Evolutionary conservation across 768 basidiomycete genomes (phyloP).

Genomic region (Calvatia gigantea): DNA sequence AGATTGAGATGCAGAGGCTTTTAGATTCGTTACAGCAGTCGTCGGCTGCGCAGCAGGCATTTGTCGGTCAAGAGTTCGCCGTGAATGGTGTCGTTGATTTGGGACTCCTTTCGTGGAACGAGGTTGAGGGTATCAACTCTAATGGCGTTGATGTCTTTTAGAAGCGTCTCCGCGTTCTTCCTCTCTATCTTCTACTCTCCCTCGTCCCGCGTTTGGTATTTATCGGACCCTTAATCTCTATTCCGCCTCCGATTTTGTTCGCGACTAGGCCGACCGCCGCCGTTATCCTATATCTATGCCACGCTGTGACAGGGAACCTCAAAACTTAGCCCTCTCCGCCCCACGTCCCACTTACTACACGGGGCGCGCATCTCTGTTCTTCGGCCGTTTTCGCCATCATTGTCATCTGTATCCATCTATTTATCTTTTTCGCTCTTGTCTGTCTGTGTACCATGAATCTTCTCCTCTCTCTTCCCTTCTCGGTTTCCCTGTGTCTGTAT

Average conservation of each 20-base stretch:
- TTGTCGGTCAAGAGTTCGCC: constrained; percentile 17
- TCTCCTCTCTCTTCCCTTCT: neutral
- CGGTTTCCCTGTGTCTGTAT: constrained; percentile 12
- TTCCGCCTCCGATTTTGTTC: neutral
- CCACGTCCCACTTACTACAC: too few relatives aligned
- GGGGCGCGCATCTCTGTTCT: neutral
- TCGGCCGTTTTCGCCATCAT: neutral
- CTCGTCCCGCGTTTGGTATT: constrained; percentile 10
- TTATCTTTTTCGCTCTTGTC: constrained; percentile 13
- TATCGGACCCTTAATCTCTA: neutral
- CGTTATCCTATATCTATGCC: neutral
- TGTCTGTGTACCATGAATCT: constrained; percentile 17
- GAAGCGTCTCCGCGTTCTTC: neutral
- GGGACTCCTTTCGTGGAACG: constrained; percentile 9
- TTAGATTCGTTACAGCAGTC: constrained; percentile 33
- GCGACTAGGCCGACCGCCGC: constrained; percentile 1
- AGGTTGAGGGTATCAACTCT: constrained; percentile 15
- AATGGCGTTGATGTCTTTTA: constrained; percentile 15
- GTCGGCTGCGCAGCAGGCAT: constrained; percentile 32
- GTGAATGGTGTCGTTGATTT: neutral
- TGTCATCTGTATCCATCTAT: constrained; percentile 12
- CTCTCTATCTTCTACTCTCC: constrained; percentile 1
- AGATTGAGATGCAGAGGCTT: constrained; percentile 60
- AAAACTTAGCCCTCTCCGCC: too few relatives aligned
- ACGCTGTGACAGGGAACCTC: neutral